These are phyloP conservation scores for Apium graveolens DNA, from an alignment of 129 eudicot genomes.

Conservation along the genomic window DNA sequence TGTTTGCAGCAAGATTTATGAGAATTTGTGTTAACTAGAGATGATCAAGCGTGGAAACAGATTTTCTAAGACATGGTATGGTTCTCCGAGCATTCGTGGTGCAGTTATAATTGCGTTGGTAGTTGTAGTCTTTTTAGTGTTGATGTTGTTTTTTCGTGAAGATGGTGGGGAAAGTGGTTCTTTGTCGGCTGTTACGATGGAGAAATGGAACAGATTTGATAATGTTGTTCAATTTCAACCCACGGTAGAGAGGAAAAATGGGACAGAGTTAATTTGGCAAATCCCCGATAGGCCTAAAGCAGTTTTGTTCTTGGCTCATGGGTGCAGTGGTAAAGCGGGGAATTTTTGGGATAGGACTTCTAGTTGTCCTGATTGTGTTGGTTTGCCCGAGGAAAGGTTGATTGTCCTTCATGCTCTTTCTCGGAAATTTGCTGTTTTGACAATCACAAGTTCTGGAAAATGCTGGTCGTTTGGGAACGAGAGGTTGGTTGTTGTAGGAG, in stretches of 20 bases:
- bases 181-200: slow-evolving; percentile 8
- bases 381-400: slow-evolving; percentile 84
- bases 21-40: neutral
- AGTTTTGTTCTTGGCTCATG: slow-evolving; percentile 81
- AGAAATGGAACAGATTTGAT: slow-evolving; percentile 26
- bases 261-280: slow-evolving; percentile 67
- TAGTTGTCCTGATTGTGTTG: slow-evolving; percentile 64
- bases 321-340: slow-evolving; percentile 65
- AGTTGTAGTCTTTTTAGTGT: slow-evolving; percentile 27
- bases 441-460: slow-evolving; percentile 50
- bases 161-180: slow-evolving; percentile 32
- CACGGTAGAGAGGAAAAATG: slow-evolving; percentile 40
- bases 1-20: slow-evolving; percentile 9
- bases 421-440: slow-evolving; percentile 67
- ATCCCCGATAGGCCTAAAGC: slow-evolving; percentile 67
- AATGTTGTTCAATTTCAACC: slow-evolving; percentile 35
- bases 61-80: slow-evolving; percentile 19
- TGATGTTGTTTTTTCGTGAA: slow-evolving; percentile 25
- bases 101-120: slow-evolving; percentile 30
- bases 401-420: slow-evolving; percentile 61
- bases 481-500: slow-evolving; percentile 28
- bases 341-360: slow-evolving; percentile 75
- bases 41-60: slow-evolving; percentile 23
- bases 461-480: slow-evolving; percentile 83
- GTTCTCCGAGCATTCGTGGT: slow-evolving; percentile 11